Conservation (phyloP, 1,139 yeast species). For the Suhomyces atakaporum region DNA sequence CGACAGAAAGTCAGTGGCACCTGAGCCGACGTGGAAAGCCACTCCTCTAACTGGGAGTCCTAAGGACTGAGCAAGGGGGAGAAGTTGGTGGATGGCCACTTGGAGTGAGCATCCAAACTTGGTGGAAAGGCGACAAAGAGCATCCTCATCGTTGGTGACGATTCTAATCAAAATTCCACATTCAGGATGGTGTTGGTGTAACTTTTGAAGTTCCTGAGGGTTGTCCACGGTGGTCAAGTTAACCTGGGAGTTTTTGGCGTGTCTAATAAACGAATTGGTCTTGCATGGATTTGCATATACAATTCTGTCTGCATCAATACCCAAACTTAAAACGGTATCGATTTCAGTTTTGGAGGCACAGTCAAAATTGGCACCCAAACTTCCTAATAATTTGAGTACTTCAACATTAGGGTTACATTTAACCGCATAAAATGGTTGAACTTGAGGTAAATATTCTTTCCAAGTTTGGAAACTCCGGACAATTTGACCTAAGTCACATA, state of each 20-base stretch:
- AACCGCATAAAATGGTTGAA: constrained; percentile 87
- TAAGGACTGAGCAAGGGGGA: constrained; percentile 63
- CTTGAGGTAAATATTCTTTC: constrained; percentile 65
- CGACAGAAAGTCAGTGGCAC: constrained; percentile 75
- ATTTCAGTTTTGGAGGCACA: constrained; percentile 93
- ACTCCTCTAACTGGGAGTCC: constrained; percentile 75
- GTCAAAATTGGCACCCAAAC: constrained; percentile 78
- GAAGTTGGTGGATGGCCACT: constrained; percentile 53
- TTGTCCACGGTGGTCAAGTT: constrained; percentile 88
- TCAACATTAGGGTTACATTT: constrained; percentile 82
- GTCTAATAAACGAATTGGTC: constrained; percentile 75
- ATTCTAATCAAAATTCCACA: constrained; percentile 76
- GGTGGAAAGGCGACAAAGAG: constrained; percentile 83
- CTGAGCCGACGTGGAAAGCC: constrained; percentile 95
- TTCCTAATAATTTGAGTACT: constrained; percentile 59
- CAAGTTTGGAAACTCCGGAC: constrained; percentile 62
- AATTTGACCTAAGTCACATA: constrained; percentile 81
- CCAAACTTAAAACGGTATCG: constrained; percentile 60
- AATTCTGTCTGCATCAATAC: constrained; percentile 65
- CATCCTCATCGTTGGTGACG: constrained; percentile 86
- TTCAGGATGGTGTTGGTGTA: constrained; percentile 65
- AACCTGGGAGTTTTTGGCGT: constrained; percentile 59
- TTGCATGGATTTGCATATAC: constrained; percentile 96
- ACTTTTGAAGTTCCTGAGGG: constrained; percentile 77
- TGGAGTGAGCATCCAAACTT: constrained; percentile 82